Evolutionary conservation across 306 rosid species (phyloP), one percentile per base, ranked within the genome.

Genomic region (Castanea crenata): DNA sequence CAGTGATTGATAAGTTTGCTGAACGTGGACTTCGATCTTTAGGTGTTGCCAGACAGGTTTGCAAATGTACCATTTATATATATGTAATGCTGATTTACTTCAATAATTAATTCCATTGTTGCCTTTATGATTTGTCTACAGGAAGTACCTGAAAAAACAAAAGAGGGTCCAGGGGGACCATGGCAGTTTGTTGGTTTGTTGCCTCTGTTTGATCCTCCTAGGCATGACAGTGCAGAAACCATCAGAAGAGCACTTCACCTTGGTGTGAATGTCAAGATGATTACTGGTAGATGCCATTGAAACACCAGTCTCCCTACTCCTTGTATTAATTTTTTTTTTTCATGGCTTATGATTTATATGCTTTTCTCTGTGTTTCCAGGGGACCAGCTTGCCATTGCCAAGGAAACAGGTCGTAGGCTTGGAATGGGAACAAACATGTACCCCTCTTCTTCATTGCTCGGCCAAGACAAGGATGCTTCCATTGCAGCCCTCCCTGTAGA

Each of bases 341-440:
- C 51, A 44, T 55, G 27, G 74, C 76, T 74, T 73, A 59, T 13
- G 56, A 51, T 59, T 62, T 73, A 12, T 41, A 52, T 18, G 10
- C 59, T 76, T 69, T 56, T 41, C 74, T 82, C 78, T 74, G 25
- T 15, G 76, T 83, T 61, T 80, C 76, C 34, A 96, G 99, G 99
- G 61, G 99, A 96, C 85, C 99, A 96, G 74, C 94, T 96, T 65
- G 99, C 99, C 77, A 96, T 96, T 87, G 99, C 78, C 74, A 96
- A 96, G 86, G 99, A 96, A 90, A 96, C 99, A 68, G 99, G 99
- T 16, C 87, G 99, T 38, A 88, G 99, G 82, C 99, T 96, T 69
- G 99, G 99, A 16, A 96, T 96, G 99, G 99, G 99, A 83, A 91
- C 99, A 76, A 96, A 96, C 83, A 96, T 96, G 99, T 96, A 96